Evolutionary conservation across 2,329 filamentous ascomycete species (phyloP).

Genomic region (Cordyceps fumosorosea): DNA sequence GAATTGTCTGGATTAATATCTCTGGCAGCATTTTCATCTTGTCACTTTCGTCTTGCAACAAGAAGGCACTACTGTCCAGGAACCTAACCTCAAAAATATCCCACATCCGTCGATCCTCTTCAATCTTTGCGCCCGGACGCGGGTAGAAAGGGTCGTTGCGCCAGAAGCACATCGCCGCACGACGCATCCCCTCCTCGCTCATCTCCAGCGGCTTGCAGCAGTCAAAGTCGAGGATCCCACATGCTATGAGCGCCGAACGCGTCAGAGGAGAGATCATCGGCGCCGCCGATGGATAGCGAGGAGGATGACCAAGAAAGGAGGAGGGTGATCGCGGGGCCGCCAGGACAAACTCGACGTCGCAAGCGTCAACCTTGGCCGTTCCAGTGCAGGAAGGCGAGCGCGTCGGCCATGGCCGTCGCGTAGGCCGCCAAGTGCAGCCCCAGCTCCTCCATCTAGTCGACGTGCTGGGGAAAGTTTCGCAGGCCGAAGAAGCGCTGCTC

Average conservation of each 20-base stretch:
- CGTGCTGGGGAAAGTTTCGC: constrained; percentile 42
- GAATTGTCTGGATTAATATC: background rate
- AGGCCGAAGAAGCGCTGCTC: constrained; percentile 30
- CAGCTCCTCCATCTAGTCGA: constrained; percentile 43
- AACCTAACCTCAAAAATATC: constrained; percentile 15
- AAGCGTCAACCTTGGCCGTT: constrained; percentile 38
- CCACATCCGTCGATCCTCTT: constrained; percentile 17
- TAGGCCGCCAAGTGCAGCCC: constrained; percentile 29
- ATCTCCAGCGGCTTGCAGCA: constrained; percentile 28
- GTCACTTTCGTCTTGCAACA: background rate
- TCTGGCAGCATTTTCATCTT: background rate
- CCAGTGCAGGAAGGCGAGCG: constrained; percentile 47
- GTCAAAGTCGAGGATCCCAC: constrained; percentile 45
- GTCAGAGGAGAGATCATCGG: background rate
- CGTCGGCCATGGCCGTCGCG: constrained; percentile 39
- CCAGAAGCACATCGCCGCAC: constrained; percentile 36
- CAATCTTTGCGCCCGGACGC: constrained; percentile 22
- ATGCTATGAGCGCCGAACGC: constrained; percentile 28
- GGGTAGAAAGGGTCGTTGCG: constrained; percentile 48
- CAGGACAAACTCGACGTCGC: constrained; percentile 51
- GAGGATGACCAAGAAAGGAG: too few species aligned
- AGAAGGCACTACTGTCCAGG: background rate
- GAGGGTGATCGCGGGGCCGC: constrained; percentile 18
- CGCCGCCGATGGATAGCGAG: too few species aligned
- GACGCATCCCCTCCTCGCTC: constrained; percentile 32